Base-by-base conservation (phyloP, 768 basidiomycete species). In the Podaxis sp. region DNA sequence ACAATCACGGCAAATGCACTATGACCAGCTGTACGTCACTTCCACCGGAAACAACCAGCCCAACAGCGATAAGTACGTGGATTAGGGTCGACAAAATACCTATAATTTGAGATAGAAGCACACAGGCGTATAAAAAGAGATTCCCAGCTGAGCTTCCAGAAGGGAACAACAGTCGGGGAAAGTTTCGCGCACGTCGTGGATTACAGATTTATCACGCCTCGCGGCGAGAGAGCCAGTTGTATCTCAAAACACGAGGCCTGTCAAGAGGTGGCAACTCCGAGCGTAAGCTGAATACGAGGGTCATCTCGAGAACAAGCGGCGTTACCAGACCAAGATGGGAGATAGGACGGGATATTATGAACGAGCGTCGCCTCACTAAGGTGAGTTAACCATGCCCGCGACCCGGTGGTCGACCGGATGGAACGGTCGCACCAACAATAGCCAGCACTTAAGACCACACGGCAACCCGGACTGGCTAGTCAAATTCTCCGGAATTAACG, bases 211-310 rank as follows among this genome's bases (percentile, higher is more conserved):
- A 44, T 38, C 8, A 55, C 56, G 46, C 55, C 61, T 56, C 28
- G 46, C 54, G 13, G 48, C 26, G 24, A n/a, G 55, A 56, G 33
- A 13, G 28, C n/a, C 30, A 46, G 17, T 49, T 62, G 61, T 49
- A 46, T 56, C 61, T 56, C 44, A 50, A 49, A 28, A 56, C 61
- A 56, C 61, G 61, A 62, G 61, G 61, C 61, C 61, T 62, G 61
- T 62, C 61, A 62, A 49, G 12, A 54, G 44, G 13, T 54, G 53
- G 48, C 48, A 55, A 37, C 22, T 44, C 15, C 17, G 33, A 56
- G 54, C 33, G 46, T 50, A 55, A 26, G 30, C 13, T 54, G 36
- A 20, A 20, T 4, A 17, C 11, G 4, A 12, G 36, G 17, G 26
- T 59, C 58, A 40, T 26, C 49, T 20, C 30, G 22, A 49, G 46